A percentile compares a stretch with the other conserved stretches of the same genome.
Conservation (phyloP, 108 stramenopile species). For the Cyclotella distinguenda region DNA sequence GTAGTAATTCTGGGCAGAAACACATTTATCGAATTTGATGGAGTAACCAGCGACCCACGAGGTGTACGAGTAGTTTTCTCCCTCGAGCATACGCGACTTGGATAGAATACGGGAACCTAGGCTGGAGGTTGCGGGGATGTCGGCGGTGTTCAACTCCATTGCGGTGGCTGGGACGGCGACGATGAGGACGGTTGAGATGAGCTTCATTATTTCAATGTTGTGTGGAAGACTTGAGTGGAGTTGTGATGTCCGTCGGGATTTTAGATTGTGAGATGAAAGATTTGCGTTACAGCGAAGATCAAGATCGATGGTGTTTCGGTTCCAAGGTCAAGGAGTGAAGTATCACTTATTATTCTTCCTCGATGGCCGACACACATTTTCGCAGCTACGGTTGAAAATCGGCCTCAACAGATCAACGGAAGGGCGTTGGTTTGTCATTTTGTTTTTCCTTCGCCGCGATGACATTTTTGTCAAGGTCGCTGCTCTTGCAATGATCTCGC, state of each 20-base stretch:
- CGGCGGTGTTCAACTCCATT: slow-evolving; percentile 12
- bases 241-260: neutral
- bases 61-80: slow-evolving; percentile 15
- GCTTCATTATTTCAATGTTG: slow-evolving; percentile 8
- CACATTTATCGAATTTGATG: slow-evolving; percentile 69
- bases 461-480: too few relatives aligned
- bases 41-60: slow-evolving; percentile 27
- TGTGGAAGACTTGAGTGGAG: neutral
- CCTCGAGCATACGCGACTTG: slow-evolving; percentile 63
- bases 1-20: slow-evolving; percentile 15
- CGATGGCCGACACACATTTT: too few relatives aligned
- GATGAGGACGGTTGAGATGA: slow-evolving; percentile 5
- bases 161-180: slow-evolving; percentile 4
- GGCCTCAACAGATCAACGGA: slow-evolving; percentile 17
- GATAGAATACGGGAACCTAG: slow-evolving; percentile 50
- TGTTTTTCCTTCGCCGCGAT: neutral
- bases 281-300: too few relatives aligned
- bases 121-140: slow-evolving; percentile 56
- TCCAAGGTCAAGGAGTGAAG: too few relatives aligned
- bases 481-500: too few relatives aligned
- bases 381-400: too few relatives aligned
- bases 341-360: too few relatives aligned
- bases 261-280: neutral
- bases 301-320: too few relatives aligned
- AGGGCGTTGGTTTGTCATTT: slow-evolving; percentile 9